A percentile compares a stretch with the other conserved stretches of the same genome.
phyloP scores from a whole-genome alignment of 495 filamentous ascomycete species.

The Daldinia concentrica region DNA sequence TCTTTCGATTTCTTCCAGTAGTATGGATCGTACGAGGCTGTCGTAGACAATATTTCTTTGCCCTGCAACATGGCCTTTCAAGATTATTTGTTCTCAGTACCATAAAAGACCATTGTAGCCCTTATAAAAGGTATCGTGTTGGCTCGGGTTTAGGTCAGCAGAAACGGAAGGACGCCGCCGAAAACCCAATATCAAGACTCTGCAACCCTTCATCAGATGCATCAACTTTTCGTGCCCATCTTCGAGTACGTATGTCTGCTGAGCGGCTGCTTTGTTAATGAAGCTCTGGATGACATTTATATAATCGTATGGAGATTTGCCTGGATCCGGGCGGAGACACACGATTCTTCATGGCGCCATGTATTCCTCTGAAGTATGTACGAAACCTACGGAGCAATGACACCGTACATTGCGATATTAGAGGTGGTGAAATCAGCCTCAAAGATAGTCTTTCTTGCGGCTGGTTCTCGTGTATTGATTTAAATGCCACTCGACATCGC shows the following conservation, averaged over 20 bases:
- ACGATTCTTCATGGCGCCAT: constrained; percentile 20
- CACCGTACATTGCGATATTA: background rate
- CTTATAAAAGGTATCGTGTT: background rate
- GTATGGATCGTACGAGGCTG: constrained; percentile 8
- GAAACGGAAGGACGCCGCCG: background rate
- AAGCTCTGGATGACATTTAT: constrained; percentile 23
- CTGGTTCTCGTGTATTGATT: constrained; percentile 94
- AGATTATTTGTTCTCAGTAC: background rate
- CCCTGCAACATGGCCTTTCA: background rate
- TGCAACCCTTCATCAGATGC: constrained; percentile 4
- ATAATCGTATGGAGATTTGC: constrained; percentile 32
- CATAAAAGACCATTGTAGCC: background rate
- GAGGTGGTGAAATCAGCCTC: constrained; percentile 37
- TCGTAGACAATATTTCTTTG: constrained; percentile 20
- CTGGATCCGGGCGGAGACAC: constrained; percentile 3
- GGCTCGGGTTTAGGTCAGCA: background rate
- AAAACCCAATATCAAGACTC: background rate
- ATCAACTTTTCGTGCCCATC: constrained; percentile 8
- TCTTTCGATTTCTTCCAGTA: constrained; percentile 11
- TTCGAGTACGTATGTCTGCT: constrained; percentile 19
- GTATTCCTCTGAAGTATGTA: constrained; percentile 18
- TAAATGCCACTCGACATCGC: constrained; percentile 95
- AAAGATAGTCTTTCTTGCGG: constrained; percentile 93
- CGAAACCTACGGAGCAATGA: background rate
- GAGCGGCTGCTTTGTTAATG: constrained; percentile 16